phyloP scores from a whole-genome alignment of 2,329 filamentous ascomycete genomes.

The Escovopsis sp. region DNA sequence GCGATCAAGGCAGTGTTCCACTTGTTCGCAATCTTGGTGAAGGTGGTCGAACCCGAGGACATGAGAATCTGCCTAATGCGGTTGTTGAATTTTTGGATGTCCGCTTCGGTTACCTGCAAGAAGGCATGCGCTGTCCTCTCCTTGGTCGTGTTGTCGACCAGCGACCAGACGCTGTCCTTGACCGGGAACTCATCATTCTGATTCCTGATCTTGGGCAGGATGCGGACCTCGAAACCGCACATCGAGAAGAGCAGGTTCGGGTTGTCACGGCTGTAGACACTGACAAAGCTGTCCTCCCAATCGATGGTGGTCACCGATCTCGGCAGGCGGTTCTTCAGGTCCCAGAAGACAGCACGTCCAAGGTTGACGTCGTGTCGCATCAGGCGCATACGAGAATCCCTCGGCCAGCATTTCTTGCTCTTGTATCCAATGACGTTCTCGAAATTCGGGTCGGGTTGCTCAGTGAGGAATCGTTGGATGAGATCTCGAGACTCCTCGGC shows the following conservation, averaged over 20 bases:
- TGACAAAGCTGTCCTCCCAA: conserved; percentile 97
- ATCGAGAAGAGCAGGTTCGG: conserved; percentile 95
- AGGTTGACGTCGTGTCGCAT: conserved; percentile 99
- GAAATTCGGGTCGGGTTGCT: conserved; percentile 96
- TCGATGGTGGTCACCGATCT: conserved; percentile 94
- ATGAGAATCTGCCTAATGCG: conserved; percentile 96
- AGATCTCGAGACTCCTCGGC: conserved; percentile 91
- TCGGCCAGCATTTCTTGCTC: conserved; percentile 99
- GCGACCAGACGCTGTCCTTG: conserved; percentile 96
- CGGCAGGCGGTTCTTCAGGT: conserved; percentile 90
- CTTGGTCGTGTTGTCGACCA: conserved; percentile 92
- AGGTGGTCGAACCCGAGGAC: conserved; percentile 98
- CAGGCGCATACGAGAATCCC: conserved; percentile 91
- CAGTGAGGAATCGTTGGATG: conserved; percentile 93
- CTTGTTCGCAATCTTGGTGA: conserved; percentile 99
- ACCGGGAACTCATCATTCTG: conserved; percentile 92
- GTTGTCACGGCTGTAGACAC: conserved; percentile 95
- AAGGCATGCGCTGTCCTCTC: conserved; percentile 96
- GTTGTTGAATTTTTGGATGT: conserved; percentile 98
- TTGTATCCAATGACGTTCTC: conserved; percentile 98
- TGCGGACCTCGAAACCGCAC: conserved; percentile 94
- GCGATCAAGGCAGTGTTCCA: conserved; percentile 98
- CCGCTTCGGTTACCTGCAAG: conserved; percentile 92
- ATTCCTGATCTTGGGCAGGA: conserved; percentile 88
- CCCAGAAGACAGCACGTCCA: conserved; percentile 95